Evolutionary conservation across 2,329 filamentous ascomycete species (phyloP).

Genomic region (Herpotrichia juniperi): DNA sequence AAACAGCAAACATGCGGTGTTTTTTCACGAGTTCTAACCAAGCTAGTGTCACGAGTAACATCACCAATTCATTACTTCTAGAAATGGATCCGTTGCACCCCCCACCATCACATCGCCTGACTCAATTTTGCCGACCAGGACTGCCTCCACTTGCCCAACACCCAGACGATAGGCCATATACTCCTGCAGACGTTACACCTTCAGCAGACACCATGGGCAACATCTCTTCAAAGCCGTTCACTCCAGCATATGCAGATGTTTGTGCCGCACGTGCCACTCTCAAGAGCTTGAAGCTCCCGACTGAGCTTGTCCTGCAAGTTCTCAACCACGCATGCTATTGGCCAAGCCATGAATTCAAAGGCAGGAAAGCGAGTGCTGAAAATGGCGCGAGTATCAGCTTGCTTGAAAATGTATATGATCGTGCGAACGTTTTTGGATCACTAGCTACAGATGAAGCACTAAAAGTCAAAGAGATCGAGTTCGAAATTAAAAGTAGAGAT

Average conservation of each 20-base stretch:
- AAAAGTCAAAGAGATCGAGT: conserved; percentile 49
- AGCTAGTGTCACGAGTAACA: too few species aligned
- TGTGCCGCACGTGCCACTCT: conserved; percentile 28
- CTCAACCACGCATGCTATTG: conserved; percentile 36
- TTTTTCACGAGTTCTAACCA: too few species aligned
- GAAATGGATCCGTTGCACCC: too few species aligned
- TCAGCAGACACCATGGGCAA: too few species aligned
- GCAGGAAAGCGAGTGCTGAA: neutral
- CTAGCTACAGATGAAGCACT: conserved; percentile 12
- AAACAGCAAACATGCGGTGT: too few species aligned
- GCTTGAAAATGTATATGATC: conserved; percentile 17
- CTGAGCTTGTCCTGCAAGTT: conserved; percentile 36
- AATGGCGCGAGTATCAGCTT: conserved; percentile 19
- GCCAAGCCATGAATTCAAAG: conserved; percentile 17
- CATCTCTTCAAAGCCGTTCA: too few species aligned
- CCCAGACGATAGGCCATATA: too few species aligned
- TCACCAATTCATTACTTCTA: too few species aligned
- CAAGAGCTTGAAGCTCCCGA: conserved; percentile 28
- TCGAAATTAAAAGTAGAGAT: conserved; percentile 29
- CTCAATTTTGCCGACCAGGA: neutral
- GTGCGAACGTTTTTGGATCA: conserved; percentile 7
- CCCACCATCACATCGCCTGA: neutral
- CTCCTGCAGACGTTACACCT: too few species aligned
- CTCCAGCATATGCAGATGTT: conserved; percentile 26
- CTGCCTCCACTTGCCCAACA: too few species aligned